Percentiles rank a stretch among this genome's conserved stretches.
phyloP scores from a whole-genome alignment of 2,329 filamentous ascomycete species.

The Stromatinia cepivora region DNA sequence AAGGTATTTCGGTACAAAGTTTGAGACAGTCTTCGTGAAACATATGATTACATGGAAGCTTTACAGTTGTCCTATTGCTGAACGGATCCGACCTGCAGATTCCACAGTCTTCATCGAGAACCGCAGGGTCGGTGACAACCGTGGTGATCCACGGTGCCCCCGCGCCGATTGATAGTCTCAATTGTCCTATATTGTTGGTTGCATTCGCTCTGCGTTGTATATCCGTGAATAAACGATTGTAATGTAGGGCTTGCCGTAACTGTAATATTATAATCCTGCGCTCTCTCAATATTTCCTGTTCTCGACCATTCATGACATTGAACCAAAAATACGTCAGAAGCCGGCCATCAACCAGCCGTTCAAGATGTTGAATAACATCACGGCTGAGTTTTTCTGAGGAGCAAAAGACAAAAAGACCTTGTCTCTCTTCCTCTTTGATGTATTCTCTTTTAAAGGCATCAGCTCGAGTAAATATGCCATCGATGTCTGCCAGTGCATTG shows the following conservation, averaged over 20 bases:
- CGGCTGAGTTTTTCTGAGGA: neutral
- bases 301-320: neutral
- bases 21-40: neutral
- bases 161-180: neutral
- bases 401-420: neutral
- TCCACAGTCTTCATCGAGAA: neutral
- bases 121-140: too few relatives aligned
- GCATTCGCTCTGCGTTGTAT: neutral
- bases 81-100: neutral
- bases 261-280: neutral
- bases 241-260: neutral
- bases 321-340: neutral
- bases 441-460: neutral
- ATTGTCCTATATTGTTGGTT: too few relatives aligned
- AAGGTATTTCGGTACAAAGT: neutral
- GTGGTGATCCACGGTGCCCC: neutral
- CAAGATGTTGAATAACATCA: neutral
- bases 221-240: neutral
- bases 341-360: neutral
- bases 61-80: neutral
- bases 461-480: neutral
- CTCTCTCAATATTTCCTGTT: too few relatives aligned
- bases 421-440: neutral
- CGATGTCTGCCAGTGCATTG: neutral
- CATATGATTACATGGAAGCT: neutral